These are phyloP conservation scores for Botryotinia narcissicola DNA, from an alignment of 2,329 filamentous ascomycete genomes.

Conservation along the genomic window DNA sequence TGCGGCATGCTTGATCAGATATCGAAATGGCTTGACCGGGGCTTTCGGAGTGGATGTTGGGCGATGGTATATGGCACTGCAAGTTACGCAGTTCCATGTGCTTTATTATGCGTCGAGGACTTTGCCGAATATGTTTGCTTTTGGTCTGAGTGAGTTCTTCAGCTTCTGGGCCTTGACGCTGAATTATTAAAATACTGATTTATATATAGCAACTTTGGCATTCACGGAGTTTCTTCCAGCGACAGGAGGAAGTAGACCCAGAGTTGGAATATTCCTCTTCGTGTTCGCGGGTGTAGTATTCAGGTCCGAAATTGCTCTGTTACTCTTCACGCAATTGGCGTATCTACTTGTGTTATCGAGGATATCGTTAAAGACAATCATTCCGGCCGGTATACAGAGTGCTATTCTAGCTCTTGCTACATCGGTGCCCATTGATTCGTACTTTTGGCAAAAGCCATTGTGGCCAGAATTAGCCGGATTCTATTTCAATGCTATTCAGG, in stretches of 20 bases:
- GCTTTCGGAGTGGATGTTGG: slow-evolving; percentile 68
- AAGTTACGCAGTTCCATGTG: slow-evolving; percentile 85
- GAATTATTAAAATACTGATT: slow-evolving; percentile 15
- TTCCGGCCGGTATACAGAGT: slow-evolving; percentile 65
- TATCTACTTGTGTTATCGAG: slow-evolving; percentile 59
- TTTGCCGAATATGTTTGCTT: slow-evolving; percentile 95
- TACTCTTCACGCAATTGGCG: slow-evolving; percentile 66
- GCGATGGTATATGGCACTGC: slow-evolving; percentile 77
- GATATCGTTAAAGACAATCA: slow-evolving; percentile 54
- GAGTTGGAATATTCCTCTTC: slow-evolving; percentile 64
- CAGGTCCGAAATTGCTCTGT: slow-evolving; percentile 81
- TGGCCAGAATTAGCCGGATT: slow-evolving; percentile 93
- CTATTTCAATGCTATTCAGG: slow-evolving; percentile 84
- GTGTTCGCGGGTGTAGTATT: slow-evolving; percentile 82
- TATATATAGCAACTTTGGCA: slow-evolving; percentile 60
- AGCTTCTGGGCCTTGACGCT: neutral
- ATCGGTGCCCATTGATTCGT: slow-evolving; percentile 79
- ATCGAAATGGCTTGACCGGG: slow-evolving; percentile 60
- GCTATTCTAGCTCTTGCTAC: slow-evolving; percentile 63
- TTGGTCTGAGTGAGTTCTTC: slow-evolving; percentile 67
- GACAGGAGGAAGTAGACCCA: slow-evolving; percentile 42
- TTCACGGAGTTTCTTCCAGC: slow-evolving; percentile 45
- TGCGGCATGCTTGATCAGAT: slow-evolving; percentile 63
- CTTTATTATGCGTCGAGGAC: slow-evolving; percentile 90
- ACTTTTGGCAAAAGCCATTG: slow-evolving; percentile 83